phyloP scores from a whole-genome alignment of 495 filamentous ascomycete genomes.

The Penicillium manginii region DNA sequence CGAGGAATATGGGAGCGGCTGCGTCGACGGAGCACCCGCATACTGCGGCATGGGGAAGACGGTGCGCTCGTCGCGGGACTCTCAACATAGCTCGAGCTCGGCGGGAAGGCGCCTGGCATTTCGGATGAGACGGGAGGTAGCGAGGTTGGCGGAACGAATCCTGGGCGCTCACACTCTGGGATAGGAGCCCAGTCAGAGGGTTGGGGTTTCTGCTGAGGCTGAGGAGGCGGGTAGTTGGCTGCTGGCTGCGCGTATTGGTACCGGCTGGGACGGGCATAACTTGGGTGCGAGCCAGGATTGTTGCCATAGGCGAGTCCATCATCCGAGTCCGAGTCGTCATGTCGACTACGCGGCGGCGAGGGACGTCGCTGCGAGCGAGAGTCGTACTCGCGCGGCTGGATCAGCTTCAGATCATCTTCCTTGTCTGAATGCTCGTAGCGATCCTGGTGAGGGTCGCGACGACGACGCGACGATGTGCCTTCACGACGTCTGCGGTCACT shows the following conservation, averaged over 20 bases:
- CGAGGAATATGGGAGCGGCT: conserved; percentile 15
- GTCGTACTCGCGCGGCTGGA: conserved; percentile 23
- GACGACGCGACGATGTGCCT: conserved; percentile 28
- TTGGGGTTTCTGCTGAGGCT: conserved; percentile 25
- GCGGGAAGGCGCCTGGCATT: conserved; percentile 49
- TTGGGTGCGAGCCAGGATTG: conserved; percentile 37
- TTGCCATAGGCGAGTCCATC: conserved; percentile 48
- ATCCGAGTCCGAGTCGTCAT: conserved; percentile 46
- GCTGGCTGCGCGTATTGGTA: conserved; percentile 54
- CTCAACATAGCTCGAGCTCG: conserved; percentile 24
- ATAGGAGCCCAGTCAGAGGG: conserved; percentile 42
- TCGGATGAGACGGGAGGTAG: conserved; percentile 28
- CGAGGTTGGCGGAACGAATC: conserved; percentile 44
- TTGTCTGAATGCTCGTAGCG: conserved; percentile 46
- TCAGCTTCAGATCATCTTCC: conserved; percentile 22
- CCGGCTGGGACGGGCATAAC: conserved; percentile 53
- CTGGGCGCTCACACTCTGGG: conserved; percentile 46
- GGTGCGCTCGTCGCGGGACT: conserved; percentile 28
- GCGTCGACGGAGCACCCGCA: conserved; percentile 13
- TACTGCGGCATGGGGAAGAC: conserved; percentile 33
- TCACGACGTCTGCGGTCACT: conserved; percentile 36
- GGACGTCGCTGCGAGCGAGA: conserved; percentile 27
- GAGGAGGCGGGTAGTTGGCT: conserved; percentile 31
- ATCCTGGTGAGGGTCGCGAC: conserved; percentile 30
- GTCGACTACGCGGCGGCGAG: conserved; percentile 30